Percentiles rank a stretch among this genome's conserved stretches.
phyloP scores from a whole-genome alignment of 163 green algal genomes.

The Prototheca cutis region DNA sequence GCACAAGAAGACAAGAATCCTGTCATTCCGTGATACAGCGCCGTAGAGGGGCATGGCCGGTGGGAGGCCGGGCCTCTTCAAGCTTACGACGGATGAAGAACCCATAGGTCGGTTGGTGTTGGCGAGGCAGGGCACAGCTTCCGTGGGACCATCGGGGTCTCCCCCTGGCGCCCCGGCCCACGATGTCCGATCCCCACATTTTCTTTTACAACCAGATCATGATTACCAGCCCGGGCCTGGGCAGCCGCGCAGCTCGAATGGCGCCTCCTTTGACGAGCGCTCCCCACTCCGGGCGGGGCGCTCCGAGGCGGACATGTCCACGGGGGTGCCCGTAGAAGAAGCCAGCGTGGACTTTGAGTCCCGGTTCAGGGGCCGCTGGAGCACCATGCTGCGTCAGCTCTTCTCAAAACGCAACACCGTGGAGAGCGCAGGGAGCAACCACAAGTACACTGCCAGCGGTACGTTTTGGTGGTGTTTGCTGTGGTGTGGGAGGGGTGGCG shows the following conservation, averaged over 20 bases:
- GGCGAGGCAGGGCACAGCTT: too few species aligned
- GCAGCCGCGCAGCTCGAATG: not conserved
- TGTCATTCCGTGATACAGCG: too few species aligned
- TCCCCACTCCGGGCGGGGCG: too few species aligned
- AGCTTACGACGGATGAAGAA: not conserved
- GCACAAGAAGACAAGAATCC: too few species aligned
- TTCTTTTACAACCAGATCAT: too few species aligned
- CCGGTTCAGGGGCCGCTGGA: not conserved
- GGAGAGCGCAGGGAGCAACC: constrained; percentile 27
- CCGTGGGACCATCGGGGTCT: too few species aligned
- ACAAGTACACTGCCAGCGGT: constrained; percentile 20
- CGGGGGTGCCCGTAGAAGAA: not conserved
- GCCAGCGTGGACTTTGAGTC: not conserved
- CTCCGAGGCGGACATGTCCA: too few species aligned
- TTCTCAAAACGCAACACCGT: constrained; percentile 19
- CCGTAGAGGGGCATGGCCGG: not conserved
- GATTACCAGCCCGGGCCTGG: too few species aligned
- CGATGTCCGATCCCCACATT: too few species aligned
- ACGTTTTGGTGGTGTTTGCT: not conserved
- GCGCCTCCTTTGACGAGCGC: not conserved
- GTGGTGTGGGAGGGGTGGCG: too few species aligned
- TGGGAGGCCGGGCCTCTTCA: not conserved
- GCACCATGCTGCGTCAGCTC: constrained; percentile 2
- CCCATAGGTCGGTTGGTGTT: not conserved
- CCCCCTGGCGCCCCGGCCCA: too few species aligned